Percentiles rank a stretch among this genome's conserved stretches.
These are phyloP conservation scores for Achaetomium macrosporum DNA, from an alignment of 2,329 filamentous ascomycete genomes.

Conservation along the genomic window DNA sequence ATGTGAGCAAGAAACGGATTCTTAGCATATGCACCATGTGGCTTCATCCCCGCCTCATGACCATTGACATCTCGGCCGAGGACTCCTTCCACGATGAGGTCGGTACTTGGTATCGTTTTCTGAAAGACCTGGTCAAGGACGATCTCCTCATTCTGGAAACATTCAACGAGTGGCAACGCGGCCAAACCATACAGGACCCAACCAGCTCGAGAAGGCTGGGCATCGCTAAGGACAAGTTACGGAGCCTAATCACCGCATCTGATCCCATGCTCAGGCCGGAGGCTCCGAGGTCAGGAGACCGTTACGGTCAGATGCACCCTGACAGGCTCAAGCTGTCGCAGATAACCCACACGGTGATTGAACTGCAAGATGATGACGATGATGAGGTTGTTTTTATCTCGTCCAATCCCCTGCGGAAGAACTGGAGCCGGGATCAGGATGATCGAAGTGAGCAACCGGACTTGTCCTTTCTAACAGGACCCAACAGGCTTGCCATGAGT, in stretches of 20 bases:
- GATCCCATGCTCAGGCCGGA: background rate
- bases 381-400: background rate
- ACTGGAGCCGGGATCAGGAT: too few species aligned
- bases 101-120: slow-evolving; percentile 15
- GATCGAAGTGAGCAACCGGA: background rate
- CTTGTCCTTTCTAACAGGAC: slow-evolving; percentile 17
- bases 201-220: slow-evolving; percentile 8
- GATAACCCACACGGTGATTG: background rate
- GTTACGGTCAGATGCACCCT: slow-evolving; percentile 17
- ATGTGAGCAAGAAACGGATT: slow-evolving; percentile 2
- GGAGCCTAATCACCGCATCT: background rate
- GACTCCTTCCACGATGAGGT: slow-evolving; percentile 10
- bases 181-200: slow-evolving; percentile 5
- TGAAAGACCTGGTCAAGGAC: slow-evolving; percentile 11
- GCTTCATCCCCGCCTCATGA: slow-evolving; percentile 17
- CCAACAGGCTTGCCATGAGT: slow-evolving; percentile 5
- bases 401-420: background rate
- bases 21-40: slow-evolving; percentile 18
- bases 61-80: slow-evolving; percentile 12
- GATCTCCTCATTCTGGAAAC: slow-evolving; percentile 15
- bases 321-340: slow-evolving; percentile 15
- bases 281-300: background rate
- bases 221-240: slow-evolving; percentile 9
- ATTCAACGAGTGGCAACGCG: slow-evolving; percentile 17
- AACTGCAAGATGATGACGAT: background rate